phyloP scores from a whole-genome alignment of 2,329 filamentous ascomycete species.

The Fusarium pseudoanthophilum region DNA sequence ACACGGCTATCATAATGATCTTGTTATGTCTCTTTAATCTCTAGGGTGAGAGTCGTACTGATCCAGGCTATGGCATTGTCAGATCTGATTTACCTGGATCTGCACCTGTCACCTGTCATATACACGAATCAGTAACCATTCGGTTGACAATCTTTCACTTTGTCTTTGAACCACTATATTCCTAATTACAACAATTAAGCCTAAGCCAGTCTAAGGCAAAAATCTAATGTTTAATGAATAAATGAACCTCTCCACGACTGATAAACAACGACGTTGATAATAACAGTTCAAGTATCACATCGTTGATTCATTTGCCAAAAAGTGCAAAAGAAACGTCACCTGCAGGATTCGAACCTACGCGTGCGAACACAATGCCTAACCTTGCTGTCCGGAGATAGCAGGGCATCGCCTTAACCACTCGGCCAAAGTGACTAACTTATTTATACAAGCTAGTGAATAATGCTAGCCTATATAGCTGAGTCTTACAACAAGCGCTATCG shows the following conservation, averaged over 20 bases:
- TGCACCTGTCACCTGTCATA: too few relatives aligned
- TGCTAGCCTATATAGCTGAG: accelerated
- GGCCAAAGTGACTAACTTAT: conserved; percentile 13
- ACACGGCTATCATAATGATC: background rate
- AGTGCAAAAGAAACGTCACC: conserved; percentile 14
- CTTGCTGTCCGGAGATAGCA: conserved; percentile 28
- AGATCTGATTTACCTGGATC: background rate
- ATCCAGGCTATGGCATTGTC: background rate
- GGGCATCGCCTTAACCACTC: conserved; percentile 36
- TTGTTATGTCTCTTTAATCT: background rate
- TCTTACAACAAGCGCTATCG: too few relatives aligned
- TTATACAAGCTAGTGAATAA: accelerated
- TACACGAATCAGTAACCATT: background rate
- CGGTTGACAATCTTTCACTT: too few relatives aligned
- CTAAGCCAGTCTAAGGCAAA: background rate
- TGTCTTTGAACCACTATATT: background rate
- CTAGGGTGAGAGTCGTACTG: background rate
- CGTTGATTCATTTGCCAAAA: accelerated
- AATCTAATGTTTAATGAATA: background rate
- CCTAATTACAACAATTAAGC: background rate
- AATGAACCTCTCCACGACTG: background rate
- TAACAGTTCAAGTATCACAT: too few relatives aligned
- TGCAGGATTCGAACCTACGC: conserved; percentile 35
- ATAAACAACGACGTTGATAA: background rate
- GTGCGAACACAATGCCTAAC: conserved; percentile 32